Conservation (phyloP, 2,329 filamentous ascomycete genomes). For the Phialophora tarda region DNA sequence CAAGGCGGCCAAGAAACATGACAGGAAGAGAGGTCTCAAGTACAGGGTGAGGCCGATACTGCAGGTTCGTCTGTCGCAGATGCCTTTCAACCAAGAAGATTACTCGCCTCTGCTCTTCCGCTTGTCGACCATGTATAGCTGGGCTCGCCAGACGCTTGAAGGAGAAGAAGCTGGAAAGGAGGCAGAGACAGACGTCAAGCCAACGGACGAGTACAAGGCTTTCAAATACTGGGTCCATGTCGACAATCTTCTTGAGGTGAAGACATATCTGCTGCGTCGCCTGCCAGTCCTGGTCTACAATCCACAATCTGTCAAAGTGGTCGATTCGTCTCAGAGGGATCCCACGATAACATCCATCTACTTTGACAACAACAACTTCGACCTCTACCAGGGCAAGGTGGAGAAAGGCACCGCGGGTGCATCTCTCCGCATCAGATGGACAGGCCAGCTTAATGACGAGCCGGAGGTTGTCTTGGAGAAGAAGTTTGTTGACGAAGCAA, state of each 20-base stretch:
- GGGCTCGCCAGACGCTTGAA: conserved; percentile 83
- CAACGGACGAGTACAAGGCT: conserved; percentile 73
- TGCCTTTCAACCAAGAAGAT: conserved; percentile 93
- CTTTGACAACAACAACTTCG: conserved; percentile 87
- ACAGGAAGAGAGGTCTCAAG: conserved; percentile 82
- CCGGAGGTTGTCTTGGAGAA: conserved; percentile 87
- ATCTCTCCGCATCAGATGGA: conserved; percentile 89
- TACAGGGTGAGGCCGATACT: conserved; percentile 92
- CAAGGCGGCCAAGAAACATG: conserved; percentile 99
- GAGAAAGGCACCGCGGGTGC: conserved; percentile 74
- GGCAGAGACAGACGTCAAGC: conserved; percentile 51
- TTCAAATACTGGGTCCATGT: conserved; percentile 97
- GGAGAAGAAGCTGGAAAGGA: conserved; percentile 55
- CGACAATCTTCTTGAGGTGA: conserved; percentile 95
- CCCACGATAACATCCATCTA: conserved; percentile 95
- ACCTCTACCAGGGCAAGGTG: conserved; percentile 85
- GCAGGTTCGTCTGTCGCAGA: conserved; percentile 83
- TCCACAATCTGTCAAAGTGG: conserved; percentile 79
- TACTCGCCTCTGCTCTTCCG: conserved; percentile 87
- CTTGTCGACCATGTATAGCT: conserved; percentile 94
- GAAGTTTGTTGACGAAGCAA: conserved; percentile 77
- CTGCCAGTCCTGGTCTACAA: conserved; percentile 93
- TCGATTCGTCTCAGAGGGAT: conserved; percentile 76
- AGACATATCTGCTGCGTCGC: conserved; percentile 89
- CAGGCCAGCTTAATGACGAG: conserved; percentile 77